Evolutionary conservation across 768 basidiomycete species (phyloP), one percentile per base, ranked within the genome.

Genomic region (Coprinopsis sp.): DNA sequence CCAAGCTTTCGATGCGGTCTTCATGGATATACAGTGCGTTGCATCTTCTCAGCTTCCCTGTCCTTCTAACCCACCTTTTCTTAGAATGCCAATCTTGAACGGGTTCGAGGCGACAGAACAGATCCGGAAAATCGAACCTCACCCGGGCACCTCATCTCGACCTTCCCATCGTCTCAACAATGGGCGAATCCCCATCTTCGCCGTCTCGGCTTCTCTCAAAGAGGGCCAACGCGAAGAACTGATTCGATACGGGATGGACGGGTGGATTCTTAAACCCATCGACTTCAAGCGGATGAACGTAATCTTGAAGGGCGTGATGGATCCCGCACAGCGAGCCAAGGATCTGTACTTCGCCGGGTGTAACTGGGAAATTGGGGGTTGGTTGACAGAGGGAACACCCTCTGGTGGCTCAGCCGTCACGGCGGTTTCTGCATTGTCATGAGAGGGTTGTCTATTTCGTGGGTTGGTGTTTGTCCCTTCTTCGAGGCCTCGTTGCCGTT

Each of bases 241-340:
- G 42, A 62, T 67, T 6, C 58, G 67, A 11, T 62, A 70, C 37
- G 81, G 87, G 31, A 75, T 89, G 59, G 86, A 89, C 58, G 89
- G 88, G 3, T 92, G 87, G 87, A 77, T 89, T 14, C 66, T 91
- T 51, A 91, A 91, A 63, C 90, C 88, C 0, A 81, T 91, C 53
- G 82, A 89, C 59, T 90, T 87, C 63, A 76, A 78, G 51, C 71
- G 88, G 12, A 70, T 91, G 10, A 63, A 72, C 19, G 57, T 62
- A 2, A 68, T 92, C 25, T 59, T 91, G 18, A 63, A 67, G 10
- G 87, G 86, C 1, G 71, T 87, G 12, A 71, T 68, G 3, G 79
- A 87, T 51, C 58, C 63, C 1, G 50, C 49, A 1, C 76, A 80
- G 54, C 76, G 86, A 21, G 54, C 63, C 23, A 59, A 55, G 6